These are phyloP conservation scores for Dendrothele bispora DNA, from an alignment of 768 basidiomycete species.

Conservation along the genomic window DNA sequence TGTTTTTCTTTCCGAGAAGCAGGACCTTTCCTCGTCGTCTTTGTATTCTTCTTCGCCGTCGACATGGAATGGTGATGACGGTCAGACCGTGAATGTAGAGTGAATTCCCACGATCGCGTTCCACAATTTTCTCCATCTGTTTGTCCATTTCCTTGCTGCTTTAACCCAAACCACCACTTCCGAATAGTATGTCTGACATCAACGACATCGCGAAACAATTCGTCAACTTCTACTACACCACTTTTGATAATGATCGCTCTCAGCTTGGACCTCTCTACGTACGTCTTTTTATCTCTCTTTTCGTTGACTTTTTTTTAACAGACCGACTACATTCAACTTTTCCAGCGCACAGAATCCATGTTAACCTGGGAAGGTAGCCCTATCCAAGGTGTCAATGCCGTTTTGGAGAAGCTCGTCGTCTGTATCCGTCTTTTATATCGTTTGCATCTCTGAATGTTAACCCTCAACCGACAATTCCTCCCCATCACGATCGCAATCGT, in stretches of 20 bases:
- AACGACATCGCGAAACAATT: constrained; percentile 77
- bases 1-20: constrained; percentile 9
- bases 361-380: constrained; percentile 74
- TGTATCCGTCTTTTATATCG: constrained; percentile 7
- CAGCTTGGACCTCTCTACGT: constrained; percentile 75
- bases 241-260: constrained; percentile 67
- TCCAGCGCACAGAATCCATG: constrained; percentile 80
- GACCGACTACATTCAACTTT: too few relatives aligned
- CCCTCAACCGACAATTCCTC: too few relatives aligned
- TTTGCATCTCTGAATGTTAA: background rate
- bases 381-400: constrained; percentile 51
- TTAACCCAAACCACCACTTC: constrained; percentile 11
- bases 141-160: constrained; percentile 15
- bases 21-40: too few relatives aligned
- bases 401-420: constrained; percentile 77
- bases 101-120: too few relatives aligned
- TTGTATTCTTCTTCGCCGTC: constrained; percentile 13
- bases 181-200: constrained; percentile 67
- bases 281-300: constrained; percentile 30
- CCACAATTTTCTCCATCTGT: constrained; percentile 10
- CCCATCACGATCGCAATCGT: background rate
- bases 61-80: too few relatives aligned
- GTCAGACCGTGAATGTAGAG: too few relatives aligned
- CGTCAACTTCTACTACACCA: constrained; percentile 77
- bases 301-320: constrained; percentile 28